A percentile compares a stretch with the other conserved stretches of the same genome.
Conservation (phyloP, 1,284 basidiomycete species). For the Neotropicomus parvogracilis region DNA sequence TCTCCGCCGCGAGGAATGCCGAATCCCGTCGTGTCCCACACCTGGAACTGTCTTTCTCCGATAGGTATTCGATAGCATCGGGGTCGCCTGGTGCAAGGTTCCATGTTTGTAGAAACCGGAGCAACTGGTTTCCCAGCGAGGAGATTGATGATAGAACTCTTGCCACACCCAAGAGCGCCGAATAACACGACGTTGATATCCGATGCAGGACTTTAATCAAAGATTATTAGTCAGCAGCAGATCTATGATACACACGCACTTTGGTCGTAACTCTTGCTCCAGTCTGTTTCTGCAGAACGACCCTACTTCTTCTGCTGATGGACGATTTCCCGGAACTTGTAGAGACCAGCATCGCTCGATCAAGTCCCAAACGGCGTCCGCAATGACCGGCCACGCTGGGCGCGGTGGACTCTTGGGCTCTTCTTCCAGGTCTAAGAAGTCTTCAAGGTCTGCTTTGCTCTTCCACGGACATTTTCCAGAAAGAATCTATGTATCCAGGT, state of each 20-base stretch:
- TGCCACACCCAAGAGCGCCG: conserved; percentile 12
- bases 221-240: background rate
- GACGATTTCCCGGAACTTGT: background rate
- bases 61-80: background rate
- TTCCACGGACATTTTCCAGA: conserved; percentile 5
- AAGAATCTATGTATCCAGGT: background rate
- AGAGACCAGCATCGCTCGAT: conserved; percentile 12
- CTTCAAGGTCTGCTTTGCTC: background rate
- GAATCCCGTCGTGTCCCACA: conserved; percentile 25
- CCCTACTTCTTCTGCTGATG: conserved; percentile 1
- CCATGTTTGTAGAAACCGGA: background rate
- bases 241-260: background rate
- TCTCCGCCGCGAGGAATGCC: background rate
- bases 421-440: background rate
- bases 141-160: conserved; percentile 18
- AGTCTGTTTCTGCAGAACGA: background rate
- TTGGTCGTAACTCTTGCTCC: background rate
- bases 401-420: conserved; percentile 4
- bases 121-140: conserved; percentile 6
- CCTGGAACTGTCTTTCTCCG: background rate
- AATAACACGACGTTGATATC: conserved; percentile 14
- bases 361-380: conserved; percentile 6
- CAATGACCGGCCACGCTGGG: conserved; percentile 1
- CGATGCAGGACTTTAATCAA: background rate
- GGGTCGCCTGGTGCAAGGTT: conserved; percentile 10